These are phyloP conservation scores for Suillus subluteus DNA, from an alignment of 768 basidiomycete species.

Conservation along the genomic window DNA sequence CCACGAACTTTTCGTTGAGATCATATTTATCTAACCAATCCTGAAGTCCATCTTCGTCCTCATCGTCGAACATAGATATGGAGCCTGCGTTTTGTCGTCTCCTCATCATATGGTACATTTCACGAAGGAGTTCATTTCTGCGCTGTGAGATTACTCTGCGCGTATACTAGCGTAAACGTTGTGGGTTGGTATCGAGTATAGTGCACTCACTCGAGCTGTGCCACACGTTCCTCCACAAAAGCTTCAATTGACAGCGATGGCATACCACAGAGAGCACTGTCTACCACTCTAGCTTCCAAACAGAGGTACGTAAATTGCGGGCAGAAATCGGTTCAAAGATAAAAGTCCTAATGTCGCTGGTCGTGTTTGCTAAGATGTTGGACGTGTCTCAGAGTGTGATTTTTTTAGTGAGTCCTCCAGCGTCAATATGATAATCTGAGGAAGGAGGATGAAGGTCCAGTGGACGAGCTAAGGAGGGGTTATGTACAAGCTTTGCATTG, in stretches of 20 bases:
- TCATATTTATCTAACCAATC: constrained; percentile 62
- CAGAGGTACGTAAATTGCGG: constrained; percentile 6
- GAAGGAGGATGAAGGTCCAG: background rate
- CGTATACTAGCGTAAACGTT: constrained; percentile 5
- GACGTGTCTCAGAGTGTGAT: background rate
- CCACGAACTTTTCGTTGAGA: constrained; percentile 52
- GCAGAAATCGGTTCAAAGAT: background rate
- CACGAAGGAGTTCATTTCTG: constrained; percentile 70
- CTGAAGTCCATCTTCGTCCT: constrained; percentile 42
- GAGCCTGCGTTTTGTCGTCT: constrained; percentile 51
- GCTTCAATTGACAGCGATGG: constrained; percentile 33
- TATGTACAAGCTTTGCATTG: background rate
- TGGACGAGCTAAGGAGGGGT: background rate
- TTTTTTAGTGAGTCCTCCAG: background rate
- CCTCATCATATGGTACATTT: constrained; percentile 71
- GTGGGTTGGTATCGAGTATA: background rate
- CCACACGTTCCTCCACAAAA: constrained; percentile 41
- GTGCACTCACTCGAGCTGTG: constrained; percentile 35
- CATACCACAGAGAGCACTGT: constrained; percentile 23
- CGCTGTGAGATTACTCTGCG: constrained; percentile 62
- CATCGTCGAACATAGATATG: constrained; percentile 40
- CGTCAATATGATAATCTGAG: constrained; percentile 5
- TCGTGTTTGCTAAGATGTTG: background rate
- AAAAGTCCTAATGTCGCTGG: background rate
- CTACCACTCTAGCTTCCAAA: constrained; percentile 4